phyloP scores from a whole-genome alignment of 345 rosid genomes.

The Adansonia digitata region DNA sequence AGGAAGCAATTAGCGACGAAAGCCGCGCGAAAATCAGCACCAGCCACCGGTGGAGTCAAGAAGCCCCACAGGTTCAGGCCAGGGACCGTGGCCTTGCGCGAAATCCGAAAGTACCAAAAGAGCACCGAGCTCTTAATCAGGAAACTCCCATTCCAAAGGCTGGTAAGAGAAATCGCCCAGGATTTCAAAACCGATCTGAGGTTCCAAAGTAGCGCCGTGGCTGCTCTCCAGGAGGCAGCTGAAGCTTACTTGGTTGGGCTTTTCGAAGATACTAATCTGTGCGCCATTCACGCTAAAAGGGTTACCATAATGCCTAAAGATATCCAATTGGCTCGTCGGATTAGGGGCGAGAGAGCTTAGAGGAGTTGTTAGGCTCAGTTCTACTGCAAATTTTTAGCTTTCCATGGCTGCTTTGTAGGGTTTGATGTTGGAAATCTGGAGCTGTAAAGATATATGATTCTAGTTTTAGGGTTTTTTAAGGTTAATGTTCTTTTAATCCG shows the following conservation, averaged over 20 bases:
- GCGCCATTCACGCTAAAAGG: constrained; percentile 54
- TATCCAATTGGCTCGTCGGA: constrained; percentile 50
- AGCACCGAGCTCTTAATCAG: constrained; percentile 49
- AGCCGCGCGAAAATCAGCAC: constrained; percentile 49
- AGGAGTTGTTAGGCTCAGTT: not conserved
- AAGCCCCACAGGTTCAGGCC: constrained; percentile 60
- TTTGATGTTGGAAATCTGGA: not conserved
- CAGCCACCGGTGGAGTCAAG: constrained; percentile 59
- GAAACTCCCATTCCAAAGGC: constrained; percentile 50
- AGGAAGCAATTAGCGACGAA: constrained; percentile 53
- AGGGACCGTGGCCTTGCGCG: constrained; percentile 46
- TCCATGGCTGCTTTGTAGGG: not conserved
- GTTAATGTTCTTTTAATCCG: not conserved
- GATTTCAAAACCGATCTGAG: constrained; percentile 58
- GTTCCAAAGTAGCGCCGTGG: constrained; percentile 57
- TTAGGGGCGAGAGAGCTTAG: constrained; percentile 51
- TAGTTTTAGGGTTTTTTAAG: not conserved
- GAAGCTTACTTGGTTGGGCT: constrained; percentile 52
- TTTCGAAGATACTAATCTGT: constrained; percentile 46
- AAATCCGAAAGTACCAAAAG: constrained; percentile 52
- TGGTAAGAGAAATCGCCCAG: constrained; percentile 56
- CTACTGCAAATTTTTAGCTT: not conserved
- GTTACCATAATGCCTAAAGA: constrained; percentile 57
- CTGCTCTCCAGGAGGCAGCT: constrained; percentile 49
- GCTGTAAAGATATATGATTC: not conserved